Conservation (phyloP, 352 stramenopile species). For the Pythium oligandrum region DNA sequence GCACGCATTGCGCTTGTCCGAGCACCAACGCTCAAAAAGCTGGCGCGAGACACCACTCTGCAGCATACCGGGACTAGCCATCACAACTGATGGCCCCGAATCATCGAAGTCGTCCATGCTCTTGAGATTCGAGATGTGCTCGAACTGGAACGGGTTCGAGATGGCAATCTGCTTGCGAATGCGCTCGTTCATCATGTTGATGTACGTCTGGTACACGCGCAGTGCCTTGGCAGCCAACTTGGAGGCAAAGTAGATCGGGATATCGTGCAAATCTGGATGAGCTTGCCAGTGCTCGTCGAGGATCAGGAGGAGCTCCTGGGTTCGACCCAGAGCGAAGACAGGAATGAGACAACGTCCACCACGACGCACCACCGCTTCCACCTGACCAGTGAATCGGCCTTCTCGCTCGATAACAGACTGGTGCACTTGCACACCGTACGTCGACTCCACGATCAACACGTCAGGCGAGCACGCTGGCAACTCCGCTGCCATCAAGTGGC, state of each 20-base stretch:
- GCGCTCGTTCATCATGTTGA: constrained; percentile 99
- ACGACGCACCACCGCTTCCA: constrained; percentile 94
- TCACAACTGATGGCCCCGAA: constrained; percentile 97
- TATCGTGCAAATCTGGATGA: constrained; percentile 91
- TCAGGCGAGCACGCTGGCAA: constrained; percentile 88
- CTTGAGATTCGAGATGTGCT: constrained; percentile 96
- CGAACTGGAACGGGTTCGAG: constrained; percentile 97
- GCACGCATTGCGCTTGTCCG: constrained; percentile 97
- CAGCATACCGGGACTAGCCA: constrained; percentile 98
- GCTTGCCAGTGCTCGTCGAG: constrained; percentile 99
- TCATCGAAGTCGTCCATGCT: constrained; percentile 97
- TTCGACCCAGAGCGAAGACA: constrained; percentile 97
- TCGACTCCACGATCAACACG: constrained; percentile 99
- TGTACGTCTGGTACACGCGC: constrained; percentile 99
- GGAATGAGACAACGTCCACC: constrained; percentile 97
- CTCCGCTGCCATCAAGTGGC: constrained; percentile 95
- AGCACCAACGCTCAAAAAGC: constrained; percentile 97
- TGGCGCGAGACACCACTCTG: constrained; percentile 97
- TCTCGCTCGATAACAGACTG: constrained; percentile 95
- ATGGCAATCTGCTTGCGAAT: constrained; percentile 97
- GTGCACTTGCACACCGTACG: constrained; percentile 98
- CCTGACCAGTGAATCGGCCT: constrained; percentile 94
- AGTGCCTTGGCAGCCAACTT: constrained; percentile 95
- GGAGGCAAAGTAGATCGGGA: constrained; percentile 99
- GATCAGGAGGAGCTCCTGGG: constrained; percentile 98